These are phyloP conservation scores for Stropharia rugosoannulata DNA, from an alignment of 768 basidiomycete species.

Conservation along the genomic window DNA sequence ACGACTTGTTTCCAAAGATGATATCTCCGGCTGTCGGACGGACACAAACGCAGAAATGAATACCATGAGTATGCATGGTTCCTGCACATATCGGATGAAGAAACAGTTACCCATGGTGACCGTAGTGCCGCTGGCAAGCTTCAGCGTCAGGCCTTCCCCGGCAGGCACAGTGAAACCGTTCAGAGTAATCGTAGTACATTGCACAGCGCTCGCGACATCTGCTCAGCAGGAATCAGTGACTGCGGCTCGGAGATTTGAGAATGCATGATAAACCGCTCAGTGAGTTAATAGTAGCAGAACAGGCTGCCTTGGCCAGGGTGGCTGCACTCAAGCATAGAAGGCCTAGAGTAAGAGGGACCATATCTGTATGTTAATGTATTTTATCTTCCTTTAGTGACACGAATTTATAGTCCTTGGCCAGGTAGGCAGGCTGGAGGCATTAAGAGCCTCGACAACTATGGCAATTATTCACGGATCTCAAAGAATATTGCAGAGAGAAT, in stretches of 20 bases:
- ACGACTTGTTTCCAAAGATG: slow-evolving; percentile 48
- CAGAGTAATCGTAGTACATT: slow-evolving; percentile 59
- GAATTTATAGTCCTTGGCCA: not conserved
- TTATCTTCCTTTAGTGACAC: not conserved
- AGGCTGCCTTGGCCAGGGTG: slow-evolving; percentile 23
- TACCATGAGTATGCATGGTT: not conserved
- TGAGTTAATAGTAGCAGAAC: slow-evolving; percentile 56
- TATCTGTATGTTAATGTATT: not conserved
- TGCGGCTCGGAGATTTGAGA: not conserved
- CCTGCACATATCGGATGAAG: not conserved
- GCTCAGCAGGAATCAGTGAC: not conserved
- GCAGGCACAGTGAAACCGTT: slow-evolving; percentile 56
- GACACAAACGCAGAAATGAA: not conserved
- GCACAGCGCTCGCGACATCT: slow-evolving; percentile 37
- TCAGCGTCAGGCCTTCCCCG: slow-evolving; percentile 48
- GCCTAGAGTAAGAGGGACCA: slow-evolving; percentile 10
- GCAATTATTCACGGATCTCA: not conserved
- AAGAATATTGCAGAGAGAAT: not conserved
- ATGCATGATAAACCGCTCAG: slow-evolving; percentile 28
- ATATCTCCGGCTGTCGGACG: slow-evolving; percentile 50
- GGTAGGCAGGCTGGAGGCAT: not conserved
- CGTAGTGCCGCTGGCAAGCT: slow-evolving; percentile 46
- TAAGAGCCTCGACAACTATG: not conserved
- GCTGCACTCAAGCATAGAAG: slow-evolving; percentile 13
- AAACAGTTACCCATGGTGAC: slow-evolving; percentile 57